Base-by-base conservation (phyloP, 2,329 filamentous ascomycete genomes). In the Endothia cerciana region DNA sequence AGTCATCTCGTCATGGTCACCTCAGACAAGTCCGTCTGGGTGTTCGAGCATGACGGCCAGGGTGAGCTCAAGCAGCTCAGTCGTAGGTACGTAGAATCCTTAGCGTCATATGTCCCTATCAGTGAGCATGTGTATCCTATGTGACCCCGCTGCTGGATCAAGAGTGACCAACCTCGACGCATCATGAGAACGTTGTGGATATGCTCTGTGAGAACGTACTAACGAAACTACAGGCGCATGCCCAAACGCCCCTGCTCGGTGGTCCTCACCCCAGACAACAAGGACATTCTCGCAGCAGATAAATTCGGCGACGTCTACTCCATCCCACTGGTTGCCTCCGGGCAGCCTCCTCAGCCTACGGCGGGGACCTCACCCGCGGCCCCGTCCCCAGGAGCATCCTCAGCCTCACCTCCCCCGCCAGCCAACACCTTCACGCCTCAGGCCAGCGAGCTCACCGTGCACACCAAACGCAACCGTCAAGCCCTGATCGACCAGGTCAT, bases 241-340 rank as follows among this genome's bases (percentile, higher is more conserved):
- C 92, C 93, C 47, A 98, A 97, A 80, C 89, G 93, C 43, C 93
- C 94, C 15, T 94, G 90, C 74, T 88, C 91, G 43, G 81, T 98
- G 65, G 80, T 85, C 61, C 78, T 97, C 62, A 88, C 90, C 8
- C 81, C 86, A 47, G 89, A 94, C 74, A 84, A 87, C 68, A 82
- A 84, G 53, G 91, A 88, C 10, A 92, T 99, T 69, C 79, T 98
- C 65, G 89, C 87, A 68, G 94, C 89, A 62, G 95, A 99, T 81
- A 99, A 99, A 77, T 98, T 98, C 74, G 95, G 95, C 70, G 95
- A 99, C 76, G 94, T 97, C 68, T 98, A 97, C 78, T 87, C 91
- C 13, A 79, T 99, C 8, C 94, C 95, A 17, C 82, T 98, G 3
- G 76, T 93, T 55, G 73, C 73, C 64, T 63, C 65, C 51, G 70